Evolutionary conservation across 2,329 filamentous ascomycete species (phyloP), one percentile per base, ranked within the genome.

Genomic region (Mariannaea elegans): DNA sequence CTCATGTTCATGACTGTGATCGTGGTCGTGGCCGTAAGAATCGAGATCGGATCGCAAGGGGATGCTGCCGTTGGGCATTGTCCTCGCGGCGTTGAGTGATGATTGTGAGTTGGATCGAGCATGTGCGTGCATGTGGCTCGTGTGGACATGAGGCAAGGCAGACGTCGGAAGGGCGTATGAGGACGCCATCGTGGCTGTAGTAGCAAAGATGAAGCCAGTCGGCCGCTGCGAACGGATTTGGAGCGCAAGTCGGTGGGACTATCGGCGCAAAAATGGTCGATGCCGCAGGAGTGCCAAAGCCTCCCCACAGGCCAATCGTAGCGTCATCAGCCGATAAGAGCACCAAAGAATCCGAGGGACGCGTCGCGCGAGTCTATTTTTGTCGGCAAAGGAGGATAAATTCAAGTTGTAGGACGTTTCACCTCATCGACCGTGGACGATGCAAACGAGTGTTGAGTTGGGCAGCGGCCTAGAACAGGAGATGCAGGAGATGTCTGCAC

Each of bases 131-230:
- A 77, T 72, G 59, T 77, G 73, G 47, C 78, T 78, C 53, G 80
- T 75, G 65, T 83, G 79, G 57, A 78, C 79, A 64, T 81, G 81
- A 51, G 81, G 79, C 44, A 84, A 72, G 36, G 81, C 77, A 32
- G 82, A 78, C 32, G 82, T 79, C n/a, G 84, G 84, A 54, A 87
- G 73, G 50, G 80, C 77, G 70, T 84, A 87, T 19, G 84, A 81
- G 34, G 83, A 81, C 60, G 81, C 78, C 81, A 84, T 84, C 56
- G 58, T 74, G 45, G 52, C 23, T 31, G 47, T 44, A 32, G 44
- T 21, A 9, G 49, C 49, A 23, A 46, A 16, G 19, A 36, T 16
- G 50, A 48, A 56, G 49, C 41, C 56, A 23, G 53, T 50, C 39
- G 46, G 6, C 44, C 18, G 19, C 34, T 27, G 27, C 47, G 36